Evolutionary conservation across 352 stramenopile genomes (phyloP), one percentile per base, ranked within the genome.

Genomic region (Phytopythium chamaehyphon): DNA sequence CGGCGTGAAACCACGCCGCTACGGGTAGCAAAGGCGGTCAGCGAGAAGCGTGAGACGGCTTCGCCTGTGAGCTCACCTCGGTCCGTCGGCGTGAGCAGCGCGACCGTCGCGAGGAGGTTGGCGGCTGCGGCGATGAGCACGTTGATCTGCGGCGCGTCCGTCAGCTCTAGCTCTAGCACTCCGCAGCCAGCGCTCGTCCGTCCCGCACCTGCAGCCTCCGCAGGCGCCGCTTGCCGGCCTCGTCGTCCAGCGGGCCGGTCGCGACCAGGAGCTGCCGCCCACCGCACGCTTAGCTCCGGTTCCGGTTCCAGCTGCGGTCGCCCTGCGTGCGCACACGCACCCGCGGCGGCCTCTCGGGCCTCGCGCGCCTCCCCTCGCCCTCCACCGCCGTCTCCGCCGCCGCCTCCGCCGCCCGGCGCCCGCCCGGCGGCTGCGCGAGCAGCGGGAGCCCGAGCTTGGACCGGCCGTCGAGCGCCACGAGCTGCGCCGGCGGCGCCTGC

Each of bases 1-100:
- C 71, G 3, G 61, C 54, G 37, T 78, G 59, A 43, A 73, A 86
- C 77, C 77, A 88, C 2, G 67, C 74, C 22, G 58, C 77, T 86
- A 45, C 12, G 22, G 19, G 14, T 19, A 21, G 5, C 7, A 51
- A 10, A 36, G 9, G n/a, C n/a, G n/a, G n/a, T n/a, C n/a, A n/a
- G n/a, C 31, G 21, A 19, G 31, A 21, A 14, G 22, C 40, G 46
- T 46, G 2, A 38, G 15, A n/a, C 21, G 12, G n/a, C n/a, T n/a
- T n/a, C n/a, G n/a, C n/a, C n/a, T n/a, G n/a, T 2, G 22, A 26
- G 23, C 18, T 9, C 50, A 78, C 71, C 65, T 51, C 55, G 45
- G 23, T 53, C 47, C 6, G 61, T 57, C 9, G 65, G 71, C 19
- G 43, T 57, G 9, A 81, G 49, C 22, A 81, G 46, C 23, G 47